Evolutionary conservation across 2,329 filamentous ascomycete genomes (phyloP).

Genomic region (Ceratocystis alfenasii): DNA sequence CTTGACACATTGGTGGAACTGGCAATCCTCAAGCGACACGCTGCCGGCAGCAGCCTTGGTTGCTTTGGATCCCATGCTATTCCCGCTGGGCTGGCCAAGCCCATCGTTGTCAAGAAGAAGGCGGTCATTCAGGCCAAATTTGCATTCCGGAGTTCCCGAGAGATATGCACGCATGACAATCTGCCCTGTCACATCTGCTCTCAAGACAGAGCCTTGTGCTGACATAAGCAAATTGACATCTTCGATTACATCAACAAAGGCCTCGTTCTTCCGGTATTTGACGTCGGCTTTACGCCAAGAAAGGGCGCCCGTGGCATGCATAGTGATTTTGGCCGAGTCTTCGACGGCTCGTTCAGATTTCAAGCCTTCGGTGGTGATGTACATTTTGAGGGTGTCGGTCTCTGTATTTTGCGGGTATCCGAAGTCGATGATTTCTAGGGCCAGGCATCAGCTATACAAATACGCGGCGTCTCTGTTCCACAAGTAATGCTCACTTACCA

Average conservation of each 20-base stretch:
- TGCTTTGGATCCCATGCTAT: conserved; percentile 69
- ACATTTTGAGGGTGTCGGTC: conserved; percentile 98
- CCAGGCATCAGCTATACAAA: background rate
- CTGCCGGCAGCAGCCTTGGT: conserved; percentile 92
- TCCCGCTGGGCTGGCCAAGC: conserved; percentile 43
- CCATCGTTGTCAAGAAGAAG: conserved; percentile 72
- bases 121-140: conserved; percentile 94
- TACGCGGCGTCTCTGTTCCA: background rate
- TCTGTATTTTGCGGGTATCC: conserved; percentile 98
- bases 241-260: conserved; percentile 98
- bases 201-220: conserved; percentile 86
- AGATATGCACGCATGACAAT: conserved; percentile 99
- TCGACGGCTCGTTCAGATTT: conserved; percentile 78
- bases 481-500: conserved; percentile 39
- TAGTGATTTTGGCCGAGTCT: conserved; percentile 95
- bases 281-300: conserved; percentile 97
- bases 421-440: conserved; percentile 88
- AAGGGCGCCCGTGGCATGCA: conserved; percentile 94
- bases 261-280: conserved; percentile 98
- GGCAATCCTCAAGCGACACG: conserved; percentile 92
- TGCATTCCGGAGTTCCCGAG: conserved; percentile 92
- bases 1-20: conserved; percentile 98
- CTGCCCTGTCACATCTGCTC: conserved; percentile 91
- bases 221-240: conserved; percentile 99
- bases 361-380: conserved; percentile 98